phyloP scores from a whole-genome alignment of 2,329 filamentous ascomycete genomes.

The Calonectria leucothoes region DNA sequence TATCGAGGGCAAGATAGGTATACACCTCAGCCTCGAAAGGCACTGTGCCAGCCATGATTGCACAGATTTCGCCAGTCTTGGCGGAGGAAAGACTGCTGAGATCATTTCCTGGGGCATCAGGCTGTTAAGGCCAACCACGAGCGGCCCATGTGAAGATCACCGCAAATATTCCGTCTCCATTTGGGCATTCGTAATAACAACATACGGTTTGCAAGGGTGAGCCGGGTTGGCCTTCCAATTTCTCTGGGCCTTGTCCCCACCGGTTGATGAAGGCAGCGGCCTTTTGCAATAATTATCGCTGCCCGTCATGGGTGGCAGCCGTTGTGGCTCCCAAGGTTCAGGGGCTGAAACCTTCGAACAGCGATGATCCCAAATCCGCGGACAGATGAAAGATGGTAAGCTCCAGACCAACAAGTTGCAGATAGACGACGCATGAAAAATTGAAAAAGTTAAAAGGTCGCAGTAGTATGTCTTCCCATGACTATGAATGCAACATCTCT shows the following conservation, averaged over 20 bases:
- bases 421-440: background rate
- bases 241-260: background rate
- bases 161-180: background rate
- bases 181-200: background rate
- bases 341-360: background rate
- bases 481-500: background rate
- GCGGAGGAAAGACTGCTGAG: background rate
- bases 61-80: background rate
- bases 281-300: background rate
- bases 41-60: background rate
- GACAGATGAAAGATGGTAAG: background rate
- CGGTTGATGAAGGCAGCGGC: background rate
- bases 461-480: background rate
- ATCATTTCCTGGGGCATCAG: background rate
- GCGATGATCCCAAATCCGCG: background rate
- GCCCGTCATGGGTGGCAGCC: background rate
- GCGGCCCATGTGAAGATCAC: background rate
- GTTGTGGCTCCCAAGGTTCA: conserved; percentile 1
- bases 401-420: background rate
- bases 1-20: background rate
- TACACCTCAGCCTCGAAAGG: background rate
- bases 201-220: background rate
- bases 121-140: background rate
- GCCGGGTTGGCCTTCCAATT: background rate
- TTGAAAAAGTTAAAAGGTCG: background rate